Base-by-base conservation (phyloP, 768 basidiomycete species). In the Lactifluus hygrophoroides region DNA sequence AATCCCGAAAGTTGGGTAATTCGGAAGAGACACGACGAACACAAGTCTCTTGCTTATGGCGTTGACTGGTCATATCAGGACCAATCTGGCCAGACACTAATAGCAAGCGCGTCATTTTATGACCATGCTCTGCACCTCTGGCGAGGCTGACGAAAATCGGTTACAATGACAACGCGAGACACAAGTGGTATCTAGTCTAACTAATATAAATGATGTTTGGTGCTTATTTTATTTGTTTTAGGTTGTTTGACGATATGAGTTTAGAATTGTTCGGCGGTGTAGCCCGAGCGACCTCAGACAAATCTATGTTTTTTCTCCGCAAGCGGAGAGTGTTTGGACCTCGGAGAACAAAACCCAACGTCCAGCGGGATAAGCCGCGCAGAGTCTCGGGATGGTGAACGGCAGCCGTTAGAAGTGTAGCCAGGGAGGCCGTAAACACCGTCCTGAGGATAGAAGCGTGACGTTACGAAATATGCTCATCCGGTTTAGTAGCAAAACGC, bases 81-180 rank as follows among this genome's bases (percentile, higher is more conserved):
- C 13, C 69, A 65, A 3, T 61, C 64, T 1, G 69, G 74, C 35
- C 64, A 61, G 43, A 84, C 83, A 2, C 54, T 87, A 51, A 76
- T 97, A 37, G 93, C 84, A 8, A 94, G 86, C 62, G 94, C 93
- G 68, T 96, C 93, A 17, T 99, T 99, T 73, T 99, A 98, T 67
- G 96, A 99, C 67, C 90, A 93, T 68, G 71, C 75, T 37, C 69
- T 97, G 71, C 81, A 84, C 68, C 65, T 94, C 17, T 99, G 95
- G 94, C 73, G 70, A 45, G 86, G 77, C 32, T 93, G 69, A 79
- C 10, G 49, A 21, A 57, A 17, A 23, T 50, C 45, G 43, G 43
- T 40, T 19, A 50, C 37, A n/a, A 38, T 38, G 19, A 50, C n/a
- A n/a, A n/a, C n/a, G n/a, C n/a, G n/a, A n/a, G n/a, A 9, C 38